Percentiles rank a stretch among this genome's conserved stretches.
phyloP scores from a whole-genome alignment of 2,329 filamentous ascomycete species.

The Didymella glomerata region DNA sequence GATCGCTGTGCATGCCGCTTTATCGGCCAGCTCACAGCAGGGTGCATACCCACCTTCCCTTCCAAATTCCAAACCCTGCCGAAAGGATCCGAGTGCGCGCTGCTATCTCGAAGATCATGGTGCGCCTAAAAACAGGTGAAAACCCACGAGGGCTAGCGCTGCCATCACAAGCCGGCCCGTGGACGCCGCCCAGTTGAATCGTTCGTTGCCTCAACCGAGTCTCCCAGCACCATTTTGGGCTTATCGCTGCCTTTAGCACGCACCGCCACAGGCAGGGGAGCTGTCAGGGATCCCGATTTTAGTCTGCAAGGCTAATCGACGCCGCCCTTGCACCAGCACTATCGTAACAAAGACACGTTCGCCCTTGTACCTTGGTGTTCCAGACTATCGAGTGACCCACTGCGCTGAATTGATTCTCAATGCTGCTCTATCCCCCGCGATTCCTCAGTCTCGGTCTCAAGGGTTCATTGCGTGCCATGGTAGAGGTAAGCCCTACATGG shows the following conservation, averaged over 20 bases:
- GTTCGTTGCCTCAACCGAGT: conserved; percentile 14
- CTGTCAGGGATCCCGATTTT: background rate
- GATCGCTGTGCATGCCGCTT: background rate
- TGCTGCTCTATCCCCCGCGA: conserved; percentile 4
- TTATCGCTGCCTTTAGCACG: conserved; percentile 13
- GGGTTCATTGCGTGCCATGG: conserved; percentile 15
- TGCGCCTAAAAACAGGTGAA: background rate
- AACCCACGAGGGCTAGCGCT: conserved; percentile 14
- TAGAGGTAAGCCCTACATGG: conserved; percentile 21
- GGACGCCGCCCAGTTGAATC: conserved; percentile 2
- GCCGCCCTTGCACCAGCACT: conserved; percentile 4
- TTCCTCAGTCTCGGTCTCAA: conserved; percentile 13
- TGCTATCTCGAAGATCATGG: background rate
- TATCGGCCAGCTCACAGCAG: background rate
- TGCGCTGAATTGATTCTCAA: background rate
- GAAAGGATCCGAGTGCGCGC: background rate
- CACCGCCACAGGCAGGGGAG: conserved; percentile 21
- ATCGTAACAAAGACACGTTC: conserved; percentile 11
- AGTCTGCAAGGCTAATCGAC: conserved; percentile 1
- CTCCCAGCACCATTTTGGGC: background rate
- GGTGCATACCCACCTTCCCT: background rate
- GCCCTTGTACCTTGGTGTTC: conserved; percentile 18
- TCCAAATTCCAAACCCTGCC: background rate
- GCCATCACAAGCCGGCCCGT: conserved; percentile 9
- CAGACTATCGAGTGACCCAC: conserved; percentile 19